These are phyloP conservation scores for Alloascoidea africana DNA, from an alignment of 805 yeast species.

Conservation along the genomic window DNA sequence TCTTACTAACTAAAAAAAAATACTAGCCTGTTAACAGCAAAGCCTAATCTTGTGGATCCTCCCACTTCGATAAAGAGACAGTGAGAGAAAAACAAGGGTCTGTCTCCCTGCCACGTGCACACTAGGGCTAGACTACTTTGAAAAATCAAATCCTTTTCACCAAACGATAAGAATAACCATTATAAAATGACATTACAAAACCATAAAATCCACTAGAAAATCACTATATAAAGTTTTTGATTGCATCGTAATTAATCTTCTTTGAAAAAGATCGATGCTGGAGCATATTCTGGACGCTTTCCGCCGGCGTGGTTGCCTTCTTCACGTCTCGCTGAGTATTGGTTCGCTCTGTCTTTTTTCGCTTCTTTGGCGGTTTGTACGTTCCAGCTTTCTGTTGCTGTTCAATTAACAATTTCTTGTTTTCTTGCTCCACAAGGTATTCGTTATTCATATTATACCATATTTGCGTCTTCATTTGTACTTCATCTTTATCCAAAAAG, in stretches of 20 bases:
- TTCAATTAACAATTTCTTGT: conserved; percentile 66
- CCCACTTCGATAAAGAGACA: no score
- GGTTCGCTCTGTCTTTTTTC: conserved; percentile 18
- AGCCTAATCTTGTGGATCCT: no score
- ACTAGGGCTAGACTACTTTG: no score
- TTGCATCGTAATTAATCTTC: conserved; percentile 80
- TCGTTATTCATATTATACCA: conserved; percentile 91
- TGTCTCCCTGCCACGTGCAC: no score
- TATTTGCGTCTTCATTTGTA: conserved; percentile 57
- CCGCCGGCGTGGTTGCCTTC: conserved; percentile 45
- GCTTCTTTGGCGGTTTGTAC: conserved; percentile 30
- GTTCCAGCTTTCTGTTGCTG: conserved; percentile 79
- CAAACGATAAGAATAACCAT: no score
- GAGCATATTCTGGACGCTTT: conserved; percentile 64
- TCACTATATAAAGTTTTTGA: no score
- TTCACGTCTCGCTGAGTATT: conserved; percentile 9
- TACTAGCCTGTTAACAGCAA: no score
- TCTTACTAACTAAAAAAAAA: no score
- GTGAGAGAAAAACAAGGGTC: no score
- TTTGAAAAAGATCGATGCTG: conserved; percentile 65
- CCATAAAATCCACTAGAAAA: no score
- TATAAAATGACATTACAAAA: no score
- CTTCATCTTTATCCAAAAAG: conserved; percentile 54
- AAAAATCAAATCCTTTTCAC: no score
- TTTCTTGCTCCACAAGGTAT: conserved; percentile 71